Conservation (phyloP, 73 alveolate species). For the Breviolum minutum region DNA sequence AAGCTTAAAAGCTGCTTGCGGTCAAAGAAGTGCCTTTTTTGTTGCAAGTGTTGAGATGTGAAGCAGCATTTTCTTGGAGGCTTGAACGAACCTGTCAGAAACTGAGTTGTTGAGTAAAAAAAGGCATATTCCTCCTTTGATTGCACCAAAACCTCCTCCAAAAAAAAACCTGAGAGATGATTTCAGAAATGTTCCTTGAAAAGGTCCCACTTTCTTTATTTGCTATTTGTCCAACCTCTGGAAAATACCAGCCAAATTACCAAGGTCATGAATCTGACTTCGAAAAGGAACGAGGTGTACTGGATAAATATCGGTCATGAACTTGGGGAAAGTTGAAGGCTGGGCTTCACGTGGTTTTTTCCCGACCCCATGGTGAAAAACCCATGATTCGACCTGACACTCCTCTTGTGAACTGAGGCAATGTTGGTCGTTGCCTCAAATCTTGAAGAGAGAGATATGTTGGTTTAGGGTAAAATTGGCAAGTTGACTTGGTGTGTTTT, state of each 20-base stretch:
- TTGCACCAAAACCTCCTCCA: background rate
- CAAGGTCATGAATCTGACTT: conserved; percentile 66
- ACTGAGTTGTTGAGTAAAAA: background rate
- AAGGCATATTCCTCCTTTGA: background rate
- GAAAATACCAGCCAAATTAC: background rate
- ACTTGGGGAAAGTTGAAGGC: no score
- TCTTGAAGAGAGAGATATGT: background rate
- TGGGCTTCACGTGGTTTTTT: no score
- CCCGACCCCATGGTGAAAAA: no score
- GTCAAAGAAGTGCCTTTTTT: no score
- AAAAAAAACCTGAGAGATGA: no score
- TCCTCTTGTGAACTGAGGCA: background rate
- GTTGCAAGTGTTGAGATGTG: no score
- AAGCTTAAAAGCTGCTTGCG: background rate
- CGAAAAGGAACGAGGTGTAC: background rate
- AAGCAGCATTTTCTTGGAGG: background rate
- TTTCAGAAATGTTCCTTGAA: no score
- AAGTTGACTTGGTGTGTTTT: background rate
- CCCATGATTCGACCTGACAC: no score
- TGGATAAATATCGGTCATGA: background rate
- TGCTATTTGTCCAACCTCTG: background rate
- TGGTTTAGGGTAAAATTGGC: no score
- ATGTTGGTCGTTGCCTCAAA: background rate
- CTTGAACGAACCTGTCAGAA: conserved; percentile 5
- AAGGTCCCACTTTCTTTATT: no score